Evolutionary conservation across 495 filamentous ascomycete species (phyloP).

Genomic region (Parathielavia appendiculata): DNA sequence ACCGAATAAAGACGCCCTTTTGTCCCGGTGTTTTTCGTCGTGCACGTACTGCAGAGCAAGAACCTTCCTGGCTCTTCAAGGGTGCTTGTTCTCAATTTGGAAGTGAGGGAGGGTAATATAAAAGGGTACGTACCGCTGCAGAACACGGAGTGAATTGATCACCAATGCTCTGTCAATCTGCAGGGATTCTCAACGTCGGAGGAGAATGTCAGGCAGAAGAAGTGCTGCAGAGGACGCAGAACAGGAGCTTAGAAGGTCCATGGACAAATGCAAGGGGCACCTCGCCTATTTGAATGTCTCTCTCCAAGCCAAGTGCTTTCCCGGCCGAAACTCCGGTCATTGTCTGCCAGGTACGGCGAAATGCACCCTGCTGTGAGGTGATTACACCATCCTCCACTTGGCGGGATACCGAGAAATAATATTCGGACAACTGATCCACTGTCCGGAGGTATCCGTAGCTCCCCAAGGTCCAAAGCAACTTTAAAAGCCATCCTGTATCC

Average conservation of each 20-base stretch:
- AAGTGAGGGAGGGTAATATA: background rate
- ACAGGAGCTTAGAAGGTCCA: background rate
- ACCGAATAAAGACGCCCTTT: background rate
- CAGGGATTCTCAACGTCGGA: background rate
- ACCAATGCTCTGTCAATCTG: background rate
- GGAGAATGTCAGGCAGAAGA: background rate
- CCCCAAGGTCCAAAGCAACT: background rate
- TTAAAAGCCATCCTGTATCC: no score
- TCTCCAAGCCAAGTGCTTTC: conserved; percentile 3
- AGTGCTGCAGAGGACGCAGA: background rate
- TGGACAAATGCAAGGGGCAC: background rate
- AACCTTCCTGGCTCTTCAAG: no score
- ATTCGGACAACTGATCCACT: conserved; percentile 3
- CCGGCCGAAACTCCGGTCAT: conserved; percentile 11
- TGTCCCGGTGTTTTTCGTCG: background rate
- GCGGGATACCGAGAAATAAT: background rate
- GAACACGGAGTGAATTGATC: background rate
- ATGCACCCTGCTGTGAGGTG: conserved; percentile 10
- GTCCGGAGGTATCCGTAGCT: background rate
- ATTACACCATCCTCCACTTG: conserved; percentile 13
- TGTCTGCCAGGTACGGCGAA: background rate
- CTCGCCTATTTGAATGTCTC: conserved; percentile 16
- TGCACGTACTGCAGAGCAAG: no score
- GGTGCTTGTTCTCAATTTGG: no score
- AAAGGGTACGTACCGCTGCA: conserved; percentile 15